Percentiles rank a stretch among this genome's conserved stretches.
phyloP scores from a whole-genome alignment of 202 grass and related monocot genomes.

The Zizania palustris region DNA sequence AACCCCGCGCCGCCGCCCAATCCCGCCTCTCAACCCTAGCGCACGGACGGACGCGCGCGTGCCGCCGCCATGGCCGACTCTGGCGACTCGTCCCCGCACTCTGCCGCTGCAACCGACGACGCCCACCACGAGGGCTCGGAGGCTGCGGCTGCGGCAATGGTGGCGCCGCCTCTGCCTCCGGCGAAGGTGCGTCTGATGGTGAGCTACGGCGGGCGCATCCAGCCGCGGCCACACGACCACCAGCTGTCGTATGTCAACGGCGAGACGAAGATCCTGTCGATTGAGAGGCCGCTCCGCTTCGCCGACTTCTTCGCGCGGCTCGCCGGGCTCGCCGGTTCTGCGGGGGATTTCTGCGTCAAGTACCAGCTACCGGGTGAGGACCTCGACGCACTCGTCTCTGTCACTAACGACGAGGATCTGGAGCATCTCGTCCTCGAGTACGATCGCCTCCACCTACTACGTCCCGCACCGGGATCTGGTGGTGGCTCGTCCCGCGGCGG shows the following conservation, averaged over 20 bases:
- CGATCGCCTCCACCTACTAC: slow-evolving; percentile 73
- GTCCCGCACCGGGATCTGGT: slow-evolving; percentile 39
- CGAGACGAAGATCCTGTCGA: slow-evolving; percentile 90
- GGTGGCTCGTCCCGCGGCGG: slow-evolving; percentile 42
- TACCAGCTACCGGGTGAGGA: slow-evolving; percentile 99
- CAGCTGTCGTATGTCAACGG: slow-evolving; percentile 92
- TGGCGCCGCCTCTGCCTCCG: slow-evolving; percentile 25
- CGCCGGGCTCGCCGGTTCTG: slow-evolving; percentile 27
- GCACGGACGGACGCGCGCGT: background rate
- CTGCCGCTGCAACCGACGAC: slow-evolving; percentile 53
- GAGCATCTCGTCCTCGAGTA: slow-evolving; percentile 90
- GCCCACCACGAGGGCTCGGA: slow-evolving; percentile 40
- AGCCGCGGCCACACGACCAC: slow-evolving; percentile 77
- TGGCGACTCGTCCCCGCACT: slow-evolving; percentile 74
- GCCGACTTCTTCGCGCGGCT: slow-evolving; percentile 67
- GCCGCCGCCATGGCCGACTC: slow-evolving; percentile 70
- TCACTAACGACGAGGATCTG: slow-evolving; percentile 97
- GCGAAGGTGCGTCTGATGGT: slow-evolving; percentile 87
- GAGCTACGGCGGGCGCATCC: slow-evolving; percentile 95
- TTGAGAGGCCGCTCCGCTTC: slow-evolving; percentile 74
- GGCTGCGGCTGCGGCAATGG: background rate
- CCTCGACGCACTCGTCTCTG: slow-evolving; percentile 91
- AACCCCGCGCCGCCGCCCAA: background rate
- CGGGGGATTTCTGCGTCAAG: slow-evolving; percentile 74
- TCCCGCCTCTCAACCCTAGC: slow-evolving; percentile 41